These are phyloP conservation scores for bread wheat (Triticum aestivum) DNA, from an alignment of 176 grass and related monocot species.

Conservation along the genomic window DNA sequence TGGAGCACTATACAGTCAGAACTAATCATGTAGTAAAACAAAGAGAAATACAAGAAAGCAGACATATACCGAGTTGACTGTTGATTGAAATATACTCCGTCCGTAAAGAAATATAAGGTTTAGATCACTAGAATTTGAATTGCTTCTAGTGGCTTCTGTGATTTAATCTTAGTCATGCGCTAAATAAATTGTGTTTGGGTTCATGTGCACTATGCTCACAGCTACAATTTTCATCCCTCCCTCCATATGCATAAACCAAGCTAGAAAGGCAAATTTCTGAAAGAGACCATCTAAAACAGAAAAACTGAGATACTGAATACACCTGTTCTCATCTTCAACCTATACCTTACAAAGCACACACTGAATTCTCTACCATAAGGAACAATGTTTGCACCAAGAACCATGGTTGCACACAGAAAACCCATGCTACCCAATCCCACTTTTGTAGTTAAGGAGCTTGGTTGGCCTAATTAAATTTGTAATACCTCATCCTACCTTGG, in stretches of 20 bases:
- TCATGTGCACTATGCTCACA: background rate
- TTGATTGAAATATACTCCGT: background rate
- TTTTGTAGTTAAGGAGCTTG: background rate
- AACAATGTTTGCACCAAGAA: background rate
- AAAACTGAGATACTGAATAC: background rate
- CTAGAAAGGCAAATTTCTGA: background rate
- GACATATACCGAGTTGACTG: background rate
- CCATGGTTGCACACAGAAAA: background rate
- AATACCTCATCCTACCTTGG: background rate
- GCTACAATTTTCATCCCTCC: background rate
- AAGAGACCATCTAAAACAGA: background rate
- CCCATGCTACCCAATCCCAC: background rate
- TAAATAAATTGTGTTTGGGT: background rate
- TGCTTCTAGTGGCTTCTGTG: background rate
- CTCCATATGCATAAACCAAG: background rate
- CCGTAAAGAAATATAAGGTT: too few species aligned
- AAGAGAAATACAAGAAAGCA: background rate
- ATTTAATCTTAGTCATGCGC: background rate
- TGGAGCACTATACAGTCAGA: background rate
- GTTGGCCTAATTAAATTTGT: background rate
- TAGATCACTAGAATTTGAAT: background rate
- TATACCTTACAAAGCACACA: conserved; percentile 3
- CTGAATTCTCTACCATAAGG: background rate
- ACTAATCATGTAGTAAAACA: background rate
- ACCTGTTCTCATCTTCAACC: background rate